These are phyloP conservation scores for Aristolochia californica DNA, from an alignment of 164 flowering plant genomes.

Conservation along the genomic window DNA sequence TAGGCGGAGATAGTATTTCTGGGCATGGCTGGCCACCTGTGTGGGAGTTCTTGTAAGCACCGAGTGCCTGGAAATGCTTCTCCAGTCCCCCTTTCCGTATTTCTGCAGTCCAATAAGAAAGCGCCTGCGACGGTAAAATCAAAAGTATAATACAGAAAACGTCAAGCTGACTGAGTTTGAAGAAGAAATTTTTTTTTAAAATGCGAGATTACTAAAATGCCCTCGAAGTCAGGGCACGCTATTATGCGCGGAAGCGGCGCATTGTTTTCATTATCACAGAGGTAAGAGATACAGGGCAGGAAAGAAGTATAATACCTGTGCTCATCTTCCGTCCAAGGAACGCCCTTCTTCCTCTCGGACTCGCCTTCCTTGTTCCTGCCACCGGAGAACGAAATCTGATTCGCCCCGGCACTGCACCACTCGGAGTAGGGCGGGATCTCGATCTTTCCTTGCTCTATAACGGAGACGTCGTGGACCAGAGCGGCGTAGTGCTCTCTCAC, in stretches of 20 bases:
- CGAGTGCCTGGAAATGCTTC: slow-evolving; percentile 66
- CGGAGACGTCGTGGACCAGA: slow-evolving; percentile 35
- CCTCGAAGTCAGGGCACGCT: too few species aligned
- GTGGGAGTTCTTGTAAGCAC: slow-evolving; percentile 63
- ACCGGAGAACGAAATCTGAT: slow-evolving; percentile 35
- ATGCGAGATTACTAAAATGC: neutral
- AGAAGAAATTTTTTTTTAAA: too few species aligned
- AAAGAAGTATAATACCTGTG: slow-evolving; percentile 54
- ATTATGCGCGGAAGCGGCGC: too few species aligned
- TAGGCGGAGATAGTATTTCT: slow-evolving; percentile 53
- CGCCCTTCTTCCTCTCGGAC: slow-evolving; percentile 55
- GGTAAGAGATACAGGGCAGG: too few species aligned
- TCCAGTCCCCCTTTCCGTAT: slow-evolving; percentile 74
- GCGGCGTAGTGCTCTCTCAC: slow-evolving; percentile 43
- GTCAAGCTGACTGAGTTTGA: neutral
- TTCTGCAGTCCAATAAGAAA: slow-evolving; percentile 43
- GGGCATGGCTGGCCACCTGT: slow-evolving; percentile 79
- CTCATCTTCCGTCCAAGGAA: slow-evolving; percentile 75
- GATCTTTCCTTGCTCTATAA: slow-evolving; percentile 56
- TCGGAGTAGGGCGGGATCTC: slow-evolving; percentile 43
- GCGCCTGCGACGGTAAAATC: slow-evolving; percentile 26
- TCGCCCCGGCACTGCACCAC: slow-evolving; percentile 9
- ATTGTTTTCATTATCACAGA: too few species aligned
- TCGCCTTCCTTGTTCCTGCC: slow-evolving; percentile 19
- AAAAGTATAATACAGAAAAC: neutral